Evolutionary conservation across 495 filamentous ascomycete species (phyloP).

Genomic region (Astrothelium subdiscretum): DNA sequence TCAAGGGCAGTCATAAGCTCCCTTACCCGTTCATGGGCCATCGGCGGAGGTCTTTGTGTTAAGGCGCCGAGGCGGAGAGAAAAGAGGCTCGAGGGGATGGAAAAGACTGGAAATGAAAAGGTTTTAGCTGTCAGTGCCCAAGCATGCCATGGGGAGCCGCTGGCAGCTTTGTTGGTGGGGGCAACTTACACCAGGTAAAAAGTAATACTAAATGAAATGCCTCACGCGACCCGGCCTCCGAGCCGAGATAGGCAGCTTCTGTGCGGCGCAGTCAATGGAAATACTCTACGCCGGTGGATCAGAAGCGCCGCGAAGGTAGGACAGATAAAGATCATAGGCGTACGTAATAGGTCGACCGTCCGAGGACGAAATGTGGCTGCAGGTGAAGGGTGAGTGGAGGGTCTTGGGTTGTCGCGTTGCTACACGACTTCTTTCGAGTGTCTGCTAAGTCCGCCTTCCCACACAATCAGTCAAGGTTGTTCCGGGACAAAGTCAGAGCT

Average conservation of each 20-base stretch:
- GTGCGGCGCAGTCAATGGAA: background rate
- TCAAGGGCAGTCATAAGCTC: slow-evolving; percentile 22
- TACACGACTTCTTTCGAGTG: background rate
- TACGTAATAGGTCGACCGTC: background rate
- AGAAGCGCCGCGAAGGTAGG: background rate
- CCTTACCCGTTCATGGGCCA: slow-evolving; percentile 22
- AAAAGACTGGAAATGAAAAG: background rate
- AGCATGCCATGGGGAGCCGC: background rate
- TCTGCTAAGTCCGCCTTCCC: background rate
- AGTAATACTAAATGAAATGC: background rate
- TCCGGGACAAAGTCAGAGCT: background rate
- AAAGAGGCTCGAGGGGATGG: background rate
- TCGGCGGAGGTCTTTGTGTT: background rate
- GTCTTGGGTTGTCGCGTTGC: background rate
- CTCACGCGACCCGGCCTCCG: background rate
- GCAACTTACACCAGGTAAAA: background rate
- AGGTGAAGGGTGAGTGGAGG: background rate
- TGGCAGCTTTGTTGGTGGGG: background rate
- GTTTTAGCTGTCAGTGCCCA: background rate
- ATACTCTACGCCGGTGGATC: background rate
- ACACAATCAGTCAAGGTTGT: background rate
- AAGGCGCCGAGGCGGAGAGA: background rate
- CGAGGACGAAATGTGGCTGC: background rate
- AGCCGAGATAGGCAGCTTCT: background rate
- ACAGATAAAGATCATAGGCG: background rate